A percentile compares a stretch with the other conserved stretches of the same genome.
phyloP scores from a whole-genome alignment of 805 yeast genomes.

The Metschnikowia arizonensis region DNA sequence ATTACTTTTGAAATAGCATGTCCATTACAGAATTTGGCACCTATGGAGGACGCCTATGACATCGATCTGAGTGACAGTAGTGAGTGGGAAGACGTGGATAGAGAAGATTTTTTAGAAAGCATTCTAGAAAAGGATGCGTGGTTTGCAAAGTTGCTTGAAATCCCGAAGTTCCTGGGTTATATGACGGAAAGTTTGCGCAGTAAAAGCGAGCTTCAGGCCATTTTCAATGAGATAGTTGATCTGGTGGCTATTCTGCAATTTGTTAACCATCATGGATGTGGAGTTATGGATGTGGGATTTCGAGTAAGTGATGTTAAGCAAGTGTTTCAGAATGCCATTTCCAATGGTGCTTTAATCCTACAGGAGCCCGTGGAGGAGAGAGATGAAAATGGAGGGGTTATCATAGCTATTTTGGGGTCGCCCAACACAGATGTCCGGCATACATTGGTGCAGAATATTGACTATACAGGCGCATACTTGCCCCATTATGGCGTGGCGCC shows the following conservation, averaged over 20 bases:
- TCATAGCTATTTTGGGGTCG: constrained; percentile 42
- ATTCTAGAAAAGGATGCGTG: background rate
- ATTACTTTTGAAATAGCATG: constrained; percentile 48
- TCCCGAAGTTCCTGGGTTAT: constrained; percentile 1
- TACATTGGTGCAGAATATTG: constrained; percentile 54
- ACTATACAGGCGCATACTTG: constrained; percentile 42
- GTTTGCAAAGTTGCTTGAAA: constrained; percentile 1
- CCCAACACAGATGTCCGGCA: constrained; percentile 63
- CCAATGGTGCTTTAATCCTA: constrained; percentile 47
- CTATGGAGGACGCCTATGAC: background rate
- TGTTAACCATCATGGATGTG: constrained; percentile 60
- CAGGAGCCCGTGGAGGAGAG: constrained; percentile 23
- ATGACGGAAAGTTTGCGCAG: background rate
- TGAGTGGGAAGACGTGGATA: background rate
- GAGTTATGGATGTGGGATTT: constrained; percentile 74
- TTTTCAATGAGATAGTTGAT: background rate
- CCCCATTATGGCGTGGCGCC: constrained; percentile 42
- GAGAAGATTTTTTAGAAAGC: too few relatives aligned
- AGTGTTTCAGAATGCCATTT: constrained; percentile 44
- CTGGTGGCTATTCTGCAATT: constrained; percentile 15
- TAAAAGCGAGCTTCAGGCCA: background rate
- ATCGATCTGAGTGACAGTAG: background rate
- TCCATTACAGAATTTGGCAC: constrained; percentile 29
- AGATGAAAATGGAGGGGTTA: constrained; percentile 51
- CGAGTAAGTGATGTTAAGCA: constrained; percentile 48